These are phyloP conservation scores for Scheffersomyces amazonensis DNA, from an alignment of 805 yeast genomes.

Conservation along the genomic window DNA sequence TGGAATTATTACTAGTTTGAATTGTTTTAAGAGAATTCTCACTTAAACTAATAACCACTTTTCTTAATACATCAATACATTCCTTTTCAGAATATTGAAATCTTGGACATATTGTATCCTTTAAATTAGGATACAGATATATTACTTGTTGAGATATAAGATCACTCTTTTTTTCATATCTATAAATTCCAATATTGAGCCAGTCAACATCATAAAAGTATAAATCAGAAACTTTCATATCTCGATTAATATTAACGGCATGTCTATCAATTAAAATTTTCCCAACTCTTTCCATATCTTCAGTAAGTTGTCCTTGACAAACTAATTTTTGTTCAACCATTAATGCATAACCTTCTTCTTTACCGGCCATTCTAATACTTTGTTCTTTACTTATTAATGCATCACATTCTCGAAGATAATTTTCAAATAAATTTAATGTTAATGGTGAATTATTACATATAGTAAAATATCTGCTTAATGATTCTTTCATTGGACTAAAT, in stretches of 20 bases:
- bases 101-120: constrained; percentile 14
- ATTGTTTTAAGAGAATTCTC: constrained; percentile 2
- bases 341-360: constrained; percentile 31
- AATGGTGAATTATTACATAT: constrained; percentile 52
- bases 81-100: constrained; percentile 18
- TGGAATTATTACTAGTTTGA: background rate
- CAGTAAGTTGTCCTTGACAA: constrained; percentile 59
- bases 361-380: constrained; percentile 13
- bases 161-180: constrained; percentile 10
- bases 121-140: constrained; percentile 3
- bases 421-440: constrained; percentile 55
- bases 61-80: constrained; percentile 37
- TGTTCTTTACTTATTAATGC: constrained; percentile 28
- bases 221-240: constrained; percentile 49
- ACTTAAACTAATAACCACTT: constrained; percentile 22
- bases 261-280: constrained; percentile 47
- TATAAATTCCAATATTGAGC: constrained; percentile 44
- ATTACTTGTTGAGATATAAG: background rate
- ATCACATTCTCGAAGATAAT: constrained; percentile 60
- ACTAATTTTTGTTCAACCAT: constrained; percentile 60
- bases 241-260: constrained; percentile 38
- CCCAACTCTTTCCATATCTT: constrained; percentile 38
- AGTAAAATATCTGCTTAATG: constrained; percentile 48
- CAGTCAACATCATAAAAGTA: constrained; percentile 66
- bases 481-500: constrained; percentile 50